Evolutionary conservation across 2,329 filamentous ascomycete species (phyloP), one percentile per base, ranked within the genome.

Genomic region (Stenocarpella maydis): DNA sequence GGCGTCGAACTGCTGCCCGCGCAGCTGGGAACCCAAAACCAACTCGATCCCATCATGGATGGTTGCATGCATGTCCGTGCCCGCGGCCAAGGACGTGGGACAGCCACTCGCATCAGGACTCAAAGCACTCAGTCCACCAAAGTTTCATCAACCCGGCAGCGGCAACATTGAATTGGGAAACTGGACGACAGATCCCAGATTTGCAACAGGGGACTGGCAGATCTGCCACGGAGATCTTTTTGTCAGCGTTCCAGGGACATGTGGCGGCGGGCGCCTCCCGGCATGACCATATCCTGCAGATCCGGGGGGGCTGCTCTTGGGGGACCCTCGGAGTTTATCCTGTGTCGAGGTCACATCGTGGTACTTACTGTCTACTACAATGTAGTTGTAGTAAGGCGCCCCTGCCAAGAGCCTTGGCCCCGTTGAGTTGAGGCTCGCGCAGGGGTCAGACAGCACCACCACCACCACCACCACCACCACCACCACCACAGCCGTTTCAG

Each of bases 91-190:
- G 41, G 41, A 31, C 26, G 41, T 28, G 55, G 34, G 55, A 47
- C n/a, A 61, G 55, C 55, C 55, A 61, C 41, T 61, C 55, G 41
- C 55, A 61, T 61, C 26, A 61, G 55, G 12, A 47, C 31, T 24
- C 41, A 47, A 47, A 47, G 4, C 31, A 4, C 41, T 21, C 55
- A 34, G 58, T 15, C 19, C 21, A 3, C 12, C 58, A 61, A n/a
- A 47, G 41, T 24, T 61, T 41, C 41, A 61, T 34, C 58, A 61
- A 41, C 28, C 58, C n/a, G 28, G 24, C 41, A 47, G 31, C n/a
- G 28, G 24, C 41, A 47, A 43, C 41, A 26, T 61, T 37, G 58
- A 47, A 61, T 37, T 41, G n/a, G n/a, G n/a, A 61, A 61, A 41
- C 58, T 61, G 8, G 41, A n/a, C 26, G 39, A 26, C 12, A 61